Evolutionary conservation across 2,329 filamentous ascomycete genomes (phyloP).

Genomic region (Venturia oleaginea): DNA sequence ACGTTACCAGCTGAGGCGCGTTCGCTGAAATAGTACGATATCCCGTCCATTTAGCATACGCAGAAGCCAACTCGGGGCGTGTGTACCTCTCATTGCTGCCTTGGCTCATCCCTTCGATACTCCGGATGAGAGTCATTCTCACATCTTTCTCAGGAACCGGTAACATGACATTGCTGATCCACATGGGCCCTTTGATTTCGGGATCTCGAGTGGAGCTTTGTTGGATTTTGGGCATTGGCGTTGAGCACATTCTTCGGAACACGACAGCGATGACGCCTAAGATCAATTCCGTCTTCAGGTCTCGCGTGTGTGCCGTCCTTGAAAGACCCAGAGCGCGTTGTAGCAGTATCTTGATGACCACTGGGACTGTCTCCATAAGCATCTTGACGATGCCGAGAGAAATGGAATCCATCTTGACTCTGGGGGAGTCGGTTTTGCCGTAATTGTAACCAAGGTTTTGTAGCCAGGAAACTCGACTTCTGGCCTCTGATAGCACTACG

Average conservation of each 20-base stretch:
- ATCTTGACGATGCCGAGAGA: background rate
- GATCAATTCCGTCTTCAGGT: constrained; percentile 64
- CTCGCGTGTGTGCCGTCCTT: constrained; percentile 63
- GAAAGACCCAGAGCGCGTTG: constrained; percentile 60
- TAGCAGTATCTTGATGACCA: constrained; percentile 43
- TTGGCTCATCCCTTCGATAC: constrained; percentile 47
- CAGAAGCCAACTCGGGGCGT: constrained; percentile 44
- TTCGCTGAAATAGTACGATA: constrained; percentile 39
- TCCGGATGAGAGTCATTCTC: constrained; percentile 48
- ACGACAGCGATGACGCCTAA: constrained; percentile 64
- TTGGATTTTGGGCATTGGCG: constrained; percentile 55
- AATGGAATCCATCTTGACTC: background rate
- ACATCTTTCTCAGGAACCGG: constrained; percentile 49
- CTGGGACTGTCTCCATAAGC: background rate
- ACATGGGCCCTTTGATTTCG: constrained; percentile 68
- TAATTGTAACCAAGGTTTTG: background rate
- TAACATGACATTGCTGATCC: constrained; percentile 65
- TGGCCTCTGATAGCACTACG: background rate
- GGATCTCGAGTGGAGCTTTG: constrained; percentile 51
- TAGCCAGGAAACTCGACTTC: background rate
- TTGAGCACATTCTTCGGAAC: constrained; percentile 38
- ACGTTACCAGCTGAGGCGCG: constrained; percentile 27
- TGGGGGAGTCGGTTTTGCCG: background rate
- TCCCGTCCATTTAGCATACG: constrained; percentile 70
- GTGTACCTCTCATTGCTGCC: constrained; percentile 29